Base-by-base conservation (phyloP, 495 filamentous ascomycete genomes). In the Podospora anserina region DNA sequence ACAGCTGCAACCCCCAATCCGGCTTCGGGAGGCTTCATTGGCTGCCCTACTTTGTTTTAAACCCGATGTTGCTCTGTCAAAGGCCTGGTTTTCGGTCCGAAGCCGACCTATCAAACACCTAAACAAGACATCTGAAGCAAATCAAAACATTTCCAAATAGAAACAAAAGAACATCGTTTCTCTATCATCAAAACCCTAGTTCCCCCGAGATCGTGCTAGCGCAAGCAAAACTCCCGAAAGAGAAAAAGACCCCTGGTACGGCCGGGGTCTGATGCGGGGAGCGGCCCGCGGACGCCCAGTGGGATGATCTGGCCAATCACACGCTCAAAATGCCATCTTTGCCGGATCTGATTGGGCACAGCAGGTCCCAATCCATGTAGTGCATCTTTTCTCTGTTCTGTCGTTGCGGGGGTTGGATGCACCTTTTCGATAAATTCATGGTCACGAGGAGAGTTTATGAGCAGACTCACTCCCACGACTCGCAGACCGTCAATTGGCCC, bases 1-100 rank as follows among this genome's bases (percentile, higher is more conserved):
- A 58, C 55, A 58, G 55, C 55, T 58, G 55, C 55, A 58, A 26
- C 55, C 55, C 55, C 55, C 18, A 58, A 16, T 16, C 39, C 39
- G 39, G 39, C 9, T 49, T 49, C 11, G 6, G 7, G 39, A 49
- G 9, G 13, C 2, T 11, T 16, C 9, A 49, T 49, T 49, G 39
- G 39, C 39, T 49, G 39, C 39, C 39, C 39, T 49, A 18, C 39
- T 49, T 18, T 11, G 39, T 49, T 23, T 23, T 13, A 49, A 13
- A 1, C 23, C 39, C 39, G 39, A 18, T 49, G 39, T 49, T 18
- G 39, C 39, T 49, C 39, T 2, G 13, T 49, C 39, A 0, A 13
- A 49, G 0, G 39, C 39, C 39, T 49, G 9, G 39, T 18, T 39
- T 49, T 16, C 7, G 9, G 7, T 49, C 13, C 2, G 9, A 49